Conservation (phyloP, 108 stramenopile genomes). For the Licmophora abbreviata region DNA sequence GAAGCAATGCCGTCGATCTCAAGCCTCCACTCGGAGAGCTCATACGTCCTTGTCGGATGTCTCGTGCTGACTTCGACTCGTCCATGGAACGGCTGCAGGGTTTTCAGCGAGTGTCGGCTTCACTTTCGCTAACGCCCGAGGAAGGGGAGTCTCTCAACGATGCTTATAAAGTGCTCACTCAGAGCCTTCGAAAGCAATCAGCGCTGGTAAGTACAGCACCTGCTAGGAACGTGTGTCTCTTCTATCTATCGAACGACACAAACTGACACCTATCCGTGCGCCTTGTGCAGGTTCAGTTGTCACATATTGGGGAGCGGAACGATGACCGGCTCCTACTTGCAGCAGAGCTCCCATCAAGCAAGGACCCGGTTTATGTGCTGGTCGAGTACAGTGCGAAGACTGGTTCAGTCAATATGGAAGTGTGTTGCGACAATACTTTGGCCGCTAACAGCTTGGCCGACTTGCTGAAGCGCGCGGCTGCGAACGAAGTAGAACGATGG, state of each 20-base stretch:
- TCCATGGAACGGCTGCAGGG: constrained; percentile 47
- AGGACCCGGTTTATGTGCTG: constrained; percentile 39
- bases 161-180: neutral
- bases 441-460: constrained; percentile 54
- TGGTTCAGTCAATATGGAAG: constrained; percentile 40
- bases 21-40: constrained; percentile 67
- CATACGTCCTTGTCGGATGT: constrained; percentile 19
- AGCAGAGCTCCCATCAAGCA: constrained; percentile 53
- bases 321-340: constrained; percentile 29
- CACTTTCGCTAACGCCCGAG: constrained; percentile 10
- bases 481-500: too few species aligned
- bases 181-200: constrained; percentile 12
- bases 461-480: constrained; percentile 34
- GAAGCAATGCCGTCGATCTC: constrained; percentile 58
- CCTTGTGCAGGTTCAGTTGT: neutral
- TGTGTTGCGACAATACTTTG: constrained; percentile 73
- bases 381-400: constrained; percentile 33
- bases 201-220: constrained; percentile 1
- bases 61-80: constrained; percentile 45
- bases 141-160: neutral
- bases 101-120: constrained; percentile 43
- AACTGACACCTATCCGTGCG: neutral
- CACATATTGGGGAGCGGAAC: neutral
- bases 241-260: neutral
- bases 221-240: too few species aligned